Conservation (phyloP, 1,284 basidiomycete species). For the Sanguinoderma infundibulare region DNA sequence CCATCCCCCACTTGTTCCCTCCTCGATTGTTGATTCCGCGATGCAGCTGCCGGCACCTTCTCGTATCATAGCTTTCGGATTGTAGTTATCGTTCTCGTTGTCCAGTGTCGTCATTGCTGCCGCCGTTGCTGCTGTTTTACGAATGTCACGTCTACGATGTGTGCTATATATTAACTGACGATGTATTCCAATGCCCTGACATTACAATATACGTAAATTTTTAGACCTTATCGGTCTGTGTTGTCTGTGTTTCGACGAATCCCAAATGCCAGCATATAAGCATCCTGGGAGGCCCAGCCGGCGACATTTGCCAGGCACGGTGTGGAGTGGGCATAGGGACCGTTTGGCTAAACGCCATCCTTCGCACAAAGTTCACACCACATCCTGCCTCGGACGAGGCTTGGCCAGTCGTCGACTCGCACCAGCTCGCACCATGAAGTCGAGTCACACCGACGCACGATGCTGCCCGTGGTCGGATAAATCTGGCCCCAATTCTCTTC, state of each 20-base stretch:
- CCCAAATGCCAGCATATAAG: background rate
- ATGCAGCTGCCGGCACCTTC: background rate
- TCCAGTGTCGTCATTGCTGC: conserved; percentile 14
- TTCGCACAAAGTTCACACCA: background rate
- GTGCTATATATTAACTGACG: conserved; percentile 20
- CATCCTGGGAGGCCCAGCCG: too few species aligned
- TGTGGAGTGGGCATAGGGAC: background rate
- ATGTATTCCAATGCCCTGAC: conserved; percentile 16
- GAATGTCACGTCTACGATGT: conserved; percentile 20
- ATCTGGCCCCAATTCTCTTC: background rate
- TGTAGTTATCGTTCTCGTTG: conserved; percentile 14
- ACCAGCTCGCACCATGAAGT: conserved; percentile 4
- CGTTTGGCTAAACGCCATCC: background rate
- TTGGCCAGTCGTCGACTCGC: background rate
- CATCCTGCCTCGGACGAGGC: background rate
- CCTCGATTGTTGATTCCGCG: background rate
- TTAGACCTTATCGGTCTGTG: background rate
- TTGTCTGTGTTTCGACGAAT: background rate
- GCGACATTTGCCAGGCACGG: background rate
- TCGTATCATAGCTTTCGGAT: conserved; percentile 6
- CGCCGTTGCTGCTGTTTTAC: conserved; percentile 17
- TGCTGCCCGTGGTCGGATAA: background rate
- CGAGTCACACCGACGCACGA: conserved; percentile 1
- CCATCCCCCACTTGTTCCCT: background rate
- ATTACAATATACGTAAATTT: conserved; percentile 2